These are phyloP conservation scores for Xylaria acuta DNA, from an alignment of 495 filamentous ascomycete species.

Conservation along the genomic window DNA sequence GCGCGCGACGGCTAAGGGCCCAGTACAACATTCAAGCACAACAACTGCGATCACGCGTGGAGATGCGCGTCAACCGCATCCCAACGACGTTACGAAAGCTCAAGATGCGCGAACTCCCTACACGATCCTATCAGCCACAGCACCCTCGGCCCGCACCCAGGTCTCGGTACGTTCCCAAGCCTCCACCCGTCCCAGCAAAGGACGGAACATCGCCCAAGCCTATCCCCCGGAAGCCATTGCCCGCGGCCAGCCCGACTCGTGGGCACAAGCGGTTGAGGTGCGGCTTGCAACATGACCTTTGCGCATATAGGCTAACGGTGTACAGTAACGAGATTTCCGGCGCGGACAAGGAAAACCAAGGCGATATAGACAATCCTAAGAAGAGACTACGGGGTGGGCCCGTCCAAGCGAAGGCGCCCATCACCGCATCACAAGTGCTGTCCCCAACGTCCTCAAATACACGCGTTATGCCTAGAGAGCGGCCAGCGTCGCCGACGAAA, in stretches of 20 bases:
- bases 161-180: slow-evolving; percentile 35
- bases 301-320: slow-evolving; percentile 29
- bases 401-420: slow-evolving; percentile 28
- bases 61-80: slow-evolving; percentile 94
- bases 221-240: slow-evolving; percentile 38
- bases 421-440: slow-evolving; percentile 62
- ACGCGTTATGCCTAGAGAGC: slow-evolving; percentile 60
- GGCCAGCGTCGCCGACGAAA: slow-evolving; percentile 45
- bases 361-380: slow-evolving; percentile 55
- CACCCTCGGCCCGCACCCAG: slow-evolving; percentile 33
- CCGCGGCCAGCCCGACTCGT: slow-evolving; percentile 40
- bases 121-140: slow-evolving; percentile 43
- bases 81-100: slow-evolving; percentile 77
- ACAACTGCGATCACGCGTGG: slow-evolving; percentile 82
- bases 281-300: slow-evolving; percentile 30
- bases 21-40: slow-evolving; percentile 89
- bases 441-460: slow-evolving; percentile 86
- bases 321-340: slow-evolving; percentile 67
- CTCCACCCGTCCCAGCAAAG: slow-evolving; percentile 39
- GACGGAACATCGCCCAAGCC: slow-evolving; percentile 35
- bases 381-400: slow-evolving; percentile 46
- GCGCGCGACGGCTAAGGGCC: slow-evolving; percentile 86
- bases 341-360: slow-evolving; percentile 81
- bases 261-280: slow-evolving; percentile 71
- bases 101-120: slow-evolving; percentile 83